Conservation (phyloP, 805 yeast species). For the Grigorovia yakushimaensis region DNA sequence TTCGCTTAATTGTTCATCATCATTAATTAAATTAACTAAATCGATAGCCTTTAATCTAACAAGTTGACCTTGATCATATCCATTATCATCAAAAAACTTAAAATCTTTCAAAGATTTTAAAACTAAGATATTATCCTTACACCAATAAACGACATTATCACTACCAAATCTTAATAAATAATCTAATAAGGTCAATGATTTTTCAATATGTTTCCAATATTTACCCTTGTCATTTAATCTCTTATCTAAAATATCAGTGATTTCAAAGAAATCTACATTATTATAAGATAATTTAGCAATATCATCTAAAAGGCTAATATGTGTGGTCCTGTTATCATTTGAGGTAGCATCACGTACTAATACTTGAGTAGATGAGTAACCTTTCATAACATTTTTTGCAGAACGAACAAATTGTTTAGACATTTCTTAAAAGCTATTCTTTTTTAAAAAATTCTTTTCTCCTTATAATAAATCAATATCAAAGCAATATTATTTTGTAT, state of each 20-base stretch:
- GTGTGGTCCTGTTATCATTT: conserved; percentile 81
- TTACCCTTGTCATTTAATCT: conserved; percentile 92
- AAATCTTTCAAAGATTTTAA: conserved; percentile 88
- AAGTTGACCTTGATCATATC: conserved; percentile 79
- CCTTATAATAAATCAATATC: neutral
- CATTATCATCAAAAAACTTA: conserved; percentile 66
- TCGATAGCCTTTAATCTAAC: conserved; percentile 87
- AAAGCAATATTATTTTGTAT: too few relatives aligned
- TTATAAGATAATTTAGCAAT: conserved; percentile 66
- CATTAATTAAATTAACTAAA: conserved; percentile 65
- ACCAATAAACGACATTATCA: conserved; percentile 86
- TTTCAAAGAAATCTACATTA: conserved; percentile 66
- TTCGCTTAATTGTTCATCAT: conserved; percentile 67
- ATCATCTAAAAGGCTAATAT: conserved; percentile 72
- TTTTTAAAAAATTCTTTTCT: neutral
- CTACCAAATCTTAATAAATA: conserved; percentile 78
- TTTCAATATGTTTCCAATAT: conserved; percentile 94
- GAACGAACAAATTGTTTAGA: conserved; percentile 72
- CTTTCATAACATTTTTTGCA: conserved; percentile 67
- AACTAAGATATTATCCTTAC: conserved; percentile 76
- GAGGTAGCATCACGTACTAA: conserved; percentile 88
- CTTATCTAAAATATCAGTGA: conserved; percentile 90
- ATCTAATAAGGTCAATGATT: conserved; percentile 81
- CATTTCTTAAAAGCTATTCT: conserved; percentile 33
- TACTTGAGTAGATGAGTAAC: conserved; percentile 78